A percentile compares a stretch with the other conserved stretches of the same genome.
phyloP scores from a whole-genome alignment of 2,329 filamentous ascomycete genomes.

The Fusarium zealandicum region DNA sequence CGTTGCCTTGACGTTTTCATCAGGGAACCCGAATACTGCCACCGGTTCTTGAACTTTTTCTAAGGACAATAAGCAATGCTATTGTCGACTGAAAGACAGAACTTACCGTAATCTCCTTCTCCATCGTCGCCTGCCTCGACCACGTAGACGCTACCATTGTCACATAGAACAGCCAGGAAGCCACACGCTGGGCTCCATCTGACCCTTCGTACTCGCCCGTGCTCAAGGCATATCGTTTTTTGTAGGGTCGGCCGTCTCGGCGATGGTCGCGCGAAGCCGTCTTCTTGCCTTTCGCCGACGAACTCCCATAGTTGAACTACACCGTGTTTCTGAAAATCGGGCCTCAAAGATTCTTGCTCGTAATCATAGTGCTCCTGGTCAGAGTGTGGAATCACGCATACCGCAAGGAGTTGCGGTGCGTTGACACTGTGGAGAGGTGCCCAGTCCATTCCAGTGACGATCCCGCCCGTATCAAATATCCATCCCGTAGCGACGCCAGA shows the following conservation, averaged over 20 bases:
- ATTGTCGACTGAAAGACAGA: not conserved
- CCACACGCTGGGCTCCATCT: constrained; percentile 61
- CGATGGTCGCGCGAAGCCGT: constrained; percentile 47
- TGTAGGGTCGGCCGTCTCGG: constrained; percentile 48
- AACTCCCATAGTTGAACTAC: constrained; percentile 63
- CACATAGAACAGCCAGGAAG: constrained; percentile 58
- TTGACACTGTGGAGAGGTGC: constrained; percentile 48
- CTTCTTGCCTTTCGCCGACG: constrained; percentile 40
- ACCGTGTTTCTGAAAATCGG: constrained; percentile 53
- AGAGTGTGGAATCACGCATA: constrained; percentile 58
- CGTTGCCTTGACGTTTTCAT: constrained; percentile 60
- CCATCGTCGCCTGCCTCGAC: constrained; percentile 50
- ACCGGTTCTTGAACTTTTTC: constrained; percentile 56
- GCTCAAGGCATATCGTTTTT: constrained; percentile 57
- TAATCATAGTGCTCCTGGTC: constrained; percentile 56
- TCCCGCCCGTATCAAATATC: constrained; percentile 62
- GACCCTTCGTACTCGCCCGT: constrained; percentile 58
- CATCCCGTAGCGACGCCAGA: constrained; percentile 52
- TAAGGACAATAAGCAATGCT: constrained; percentile 43
- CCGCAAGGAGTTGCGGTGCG: constrained; percentile 57
- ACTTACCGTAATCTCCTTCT: constrained; percentile 52
- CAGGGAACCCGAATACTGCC: constrained; percentile 52
- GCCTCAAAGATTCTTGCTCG: constrained; percentile 47
- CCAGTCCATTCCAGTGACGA: constrained; percentile 62
- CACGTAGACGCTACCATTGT: constrained; percentile 59